Evolutionary conservation across 176 grass and related monocot species (phyloP), one percentile per base, ranked within the genome.

Genomic region (Chloris gayana): DNA sequence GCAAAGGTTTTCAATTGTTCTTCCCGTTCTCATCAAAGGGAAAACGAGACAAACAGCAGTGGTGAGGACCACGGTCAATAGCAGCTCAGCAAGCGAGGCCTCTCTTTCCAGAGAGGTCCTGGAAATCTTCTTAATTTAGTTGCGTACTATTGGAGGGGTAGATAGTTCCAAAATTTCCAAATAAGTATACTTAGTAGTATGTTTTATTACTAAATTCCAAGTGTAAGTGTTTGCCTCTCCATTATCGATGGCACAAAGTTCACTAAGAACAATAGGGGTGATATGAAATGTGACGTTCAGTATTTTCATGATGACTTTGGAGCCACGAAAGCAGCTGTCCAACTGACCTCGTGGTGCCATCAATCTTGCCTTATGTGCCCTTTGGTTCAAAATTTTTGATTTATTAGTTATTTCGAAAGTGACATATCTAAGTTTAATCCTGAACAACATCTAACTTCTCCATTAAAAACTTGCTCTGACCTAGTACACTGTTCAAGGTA

Each of bases 71-170:
- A 73, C 73, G n/a, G 61, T 33, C 72, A 82, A 57, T 31, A n/a
- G 69, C 69, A 84, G 61, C 77, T 64, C 77, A 89, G 57, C 77
- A 58, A 59, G 77, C 76, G 56, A 57, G 46, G 65, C 14, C 34
- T 31, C 50, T 53, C 27, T 81, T 81, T 71, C 21, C 65, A 21
- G 17, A 46, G 64, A 64, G 21, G 4, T 14, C 44, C 71, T 19
- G 6, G 3, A n/a, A 1, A 1, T 17, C 0, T 57, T 24, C 4
- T 27, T 12, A 75, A 34, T 75, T 69, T 4, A 0, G 5, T 19
- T 49, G 64, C 0, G 1, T 18, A 24, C 30, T 13, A 21, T 13
- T 14, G 0, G 9, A n/a, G 4, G n/a, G 18, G 50, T 22, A 7
- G 50, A 22, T 11, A n/a, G 2, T 25, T 12, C 50, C n/a, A 11